Base-by-base conservation (phyloP, 768 basidiomycete genomes). In the Auriscalpium vulgare region DNA sequence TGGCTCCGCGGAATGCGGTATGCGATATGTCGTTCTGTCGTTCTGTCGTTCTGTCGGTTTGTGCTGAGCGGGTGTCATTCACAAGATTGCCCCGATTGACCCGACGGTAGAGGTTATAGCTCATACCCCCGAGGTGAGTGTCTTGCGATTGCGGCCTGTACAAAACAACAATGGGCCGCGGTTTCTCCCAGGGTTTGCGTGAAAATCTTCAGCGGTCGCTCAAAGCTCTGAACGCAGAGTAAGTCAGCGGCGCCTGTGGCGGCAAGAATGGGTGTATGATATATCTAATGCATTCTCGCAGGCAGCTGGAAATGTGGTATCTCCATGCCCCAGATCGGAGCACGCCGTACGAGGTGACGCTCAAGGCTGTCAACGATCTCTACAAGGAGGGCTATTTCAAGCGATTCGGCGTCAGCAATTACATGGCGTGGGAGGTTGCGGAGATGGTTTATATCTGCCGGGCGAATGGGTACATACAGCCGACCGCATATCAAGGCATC, bases 311-410 rank as follows among this genome's bases (percentile, higher is more conserved):
- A 29, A 72, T 80, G 61, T 78, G 72, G 67, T 81, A 77, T 64
- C 68, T 80, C 10, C 80, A 82, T 59, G 69, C 64, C 11, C 73
- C 73, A 1, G 74, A 78, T 55, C 70, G 75, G 40, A 71, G 67
- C n/a, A 74, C 72, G 1, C 74, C 75, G 2, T 76, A 74, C 64
- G 72, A 74, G 54, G 76, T 74, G 40, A 80, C 80, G 0, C 62
- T 81, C 10, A 71, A 72, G 54, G 75, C 70, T 0, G 72, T 78
- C 34, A 67, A 82, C 63, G 72, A 79, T 29, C 67, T 79, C 7
- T 66, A 81, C 71, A 72, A 76, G 58, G 76, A 78, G 62, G 79
- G 82, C 4, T 72, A 77, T 61, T 81, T 83, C 67, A 70, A 75
- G 47, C 70, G 72, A 49, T 72, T 78, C 56, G 77, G 74, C 1